Evolutionary conservation across 2,329 filamentous ascomycete genomes (phyloP), one percentile per base, ranked within the genome.

Genomic region (Phaeosphaeriaceae sp.): DNA sequence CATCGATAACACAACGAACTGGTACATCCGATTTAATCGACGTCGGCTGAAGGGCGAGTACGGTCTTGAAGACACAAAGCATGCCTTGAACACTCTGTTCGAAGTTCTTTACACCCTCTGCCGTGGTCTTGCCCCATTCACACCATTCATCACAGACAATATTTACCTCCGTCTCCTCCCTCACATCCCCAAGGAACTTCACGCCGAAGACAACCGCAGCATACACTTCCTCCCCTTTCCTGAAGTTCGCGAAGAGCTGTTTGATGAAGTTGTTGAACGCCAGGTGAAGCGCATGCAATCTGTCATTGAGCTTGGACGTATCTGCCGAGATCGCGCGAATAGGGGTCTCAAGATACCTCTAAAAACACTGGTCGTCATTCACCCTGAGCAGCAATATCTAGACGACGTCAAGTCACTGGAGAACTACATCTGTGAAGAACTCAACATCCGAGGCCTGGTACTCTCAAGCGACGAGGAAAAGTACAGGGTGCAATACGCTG

Each of bases 1-100:
- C 66, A 95, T 97, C 58, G 93, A 97, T 67, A 92, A 95, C 75
- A 92, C 90, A 3, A 97, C 92, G n/a, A 97, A 97, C 76, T 97
- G 92, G 92, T 97, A 97, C 76, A 97, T 97, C 72, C 85, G 92
- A 53, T 95, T 96, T 79, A 97, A 97, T 79, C 84, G 92, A 46
- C 89, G 89, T 73, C 86, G 92, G 46, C 81, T 96, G 60, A 97
- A 96, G 84, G 92, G 92, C 35, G 92, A 95, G 70, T 86, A 90
- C 58, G 91, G 92, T 15, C 75, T 90, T 18, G 83, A 92, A 12
- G 94, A 97, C 70, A 97, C 94, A 9, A 79, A 88, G 42, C 90
- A 96, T 67, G 94, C 93, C 0, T 81, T 99, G 46, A 96, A 97
- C 76, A 93, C 94, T 2, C 83, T 97, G 6, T 97, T 96, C 65